These are phyloP conservation scores for Fusarium sp. DNA, from an alignment of 2,329 filamentous ascomycete species.

Conservation along the genomic window DNA sequence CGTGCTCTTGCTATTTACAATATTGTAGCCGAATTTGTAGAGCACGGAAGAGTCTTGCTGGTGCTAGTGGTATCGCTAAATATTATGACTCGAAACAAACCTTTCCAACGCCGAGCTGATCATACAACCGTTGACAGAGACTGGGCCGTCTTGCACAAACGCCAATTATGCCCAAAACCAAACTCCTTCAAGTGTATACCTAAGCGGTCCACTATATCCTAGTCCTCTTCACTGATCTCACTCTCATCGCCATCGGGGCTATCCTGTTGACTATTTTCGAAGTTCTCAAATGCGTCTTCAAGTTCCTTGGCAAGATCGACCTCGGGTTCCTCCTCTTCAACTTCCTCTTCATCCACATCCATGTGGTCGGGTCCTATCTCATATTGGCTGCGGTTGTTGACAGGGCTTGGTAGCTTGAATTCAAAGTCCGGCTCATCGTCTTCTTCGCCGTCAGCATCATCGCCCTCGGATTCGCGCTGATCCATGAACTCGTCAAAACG, in stretches of 20 bases:
- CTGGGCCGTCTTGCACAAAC: conserved; percentile 9
- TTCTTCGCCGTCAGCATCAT: conserved; percentile 61
- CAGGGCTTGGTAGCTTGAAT: conserved; percentile 67
- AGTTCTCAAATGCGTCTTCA: conserved; percentile 62
- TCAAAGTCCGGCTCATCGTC: conserved; percentile 62
- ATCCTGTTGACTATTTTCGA: conserved; percentile 66
- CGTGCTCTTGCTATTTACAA: conserved; percentile 1
- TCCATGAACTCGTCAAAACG: conserved; percentile 67
- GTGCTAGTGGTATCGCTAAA: conserved; percentile 32
- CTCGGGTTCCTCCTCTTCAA: conserved; percentile 46
- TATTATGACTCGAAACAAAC: conserved; percentile 9
- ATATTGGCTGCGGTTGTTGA: conserved; percentile 54
- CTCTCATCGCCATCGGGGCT: conserved; percentile 69
- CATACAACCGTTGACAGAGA: conserved; percentile 9
- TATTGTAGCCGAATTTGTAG: neutral
- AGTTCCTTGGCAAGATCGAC: conserved; percentile 64
- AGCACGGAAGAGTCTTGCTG: conserved; percentile 1
- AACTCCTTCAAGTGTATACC: neutral
- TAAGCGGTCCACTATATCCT: conserved; percentile 32
- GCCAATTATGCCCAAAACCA: conserved; percentile 17
- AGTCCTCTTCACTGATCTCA: conserved; percentile 76
- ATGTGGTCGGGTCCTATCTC: conserved; percentile 43
- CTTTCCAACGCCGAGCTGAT: conserved; percentile 27
- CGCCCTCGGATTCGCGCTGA: conserved; percentile 59
- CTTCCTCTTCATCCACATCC: conserved; percentile 49